Conservation (phyloP, 768 basidiomycete species). For the Crepidotus variabilis region DNA sequence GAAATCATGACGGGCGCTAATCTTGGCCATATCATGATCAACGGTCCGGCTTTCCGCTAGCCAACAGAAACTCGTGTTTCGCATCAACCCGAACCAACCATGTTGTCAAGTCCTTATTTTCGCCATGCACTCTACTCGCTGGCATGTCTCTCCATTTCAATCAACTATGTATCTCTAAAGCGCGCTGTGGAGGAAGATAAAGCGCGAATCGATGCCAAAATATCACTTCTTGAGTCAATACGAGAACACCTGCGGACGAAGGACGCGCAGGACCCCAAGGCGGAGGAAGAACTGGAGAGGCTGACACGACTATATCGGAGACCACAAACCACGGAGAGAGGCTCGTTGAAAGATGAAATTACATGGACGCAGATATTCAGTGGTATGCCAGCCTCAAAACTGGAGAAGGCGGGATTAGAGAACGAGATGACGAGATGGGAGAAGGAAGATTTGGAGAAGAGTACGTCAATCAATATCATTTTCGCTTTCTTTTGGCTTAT, state of each 20-base stretch:
- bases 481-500: neutral
- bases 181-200: conserved; percentile 48
- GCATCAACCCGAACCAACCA: too few relatives aligned
- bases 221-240: conserved; percentile 61
- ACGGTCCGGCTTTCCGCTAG: too few relatives aligned
- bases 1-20: too few relatives aligned
- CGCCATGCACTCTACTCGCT: conserved; percentile 65
- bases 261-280: conserved; percentile 36
- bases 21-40: too few relatives aligned
- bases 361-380: conserved; percentile 51
- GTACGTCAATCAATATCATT: conserved; percentile 20
- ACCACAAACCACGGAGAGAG: neutral
- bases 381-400: conserved; percentile 27
- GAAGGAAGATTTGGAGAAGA: conserved; percentile 31
- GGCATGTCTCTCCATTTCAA: conserved; percentile 62
- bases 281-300: conserved; percentile 48
- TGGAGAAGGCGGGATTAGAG: conserved; percentile 2
- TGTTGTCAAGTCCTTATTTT: conserved; percentile 39
- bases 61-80: too few relatives aligned
- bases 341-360: conserved; percentile 21
- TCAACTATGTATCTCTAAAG: conserved; percentile 59
- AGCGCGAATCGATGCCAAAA: conserved; percentile 49
- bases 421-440: conserved; percentile 32
- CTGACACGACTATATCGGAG: conserved; percentile 40
- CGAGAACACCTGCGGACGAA: conserved; percentile 41